Conservation (phyloP, 306 rosid genomes). For the Cajanus cajan region DNA sequence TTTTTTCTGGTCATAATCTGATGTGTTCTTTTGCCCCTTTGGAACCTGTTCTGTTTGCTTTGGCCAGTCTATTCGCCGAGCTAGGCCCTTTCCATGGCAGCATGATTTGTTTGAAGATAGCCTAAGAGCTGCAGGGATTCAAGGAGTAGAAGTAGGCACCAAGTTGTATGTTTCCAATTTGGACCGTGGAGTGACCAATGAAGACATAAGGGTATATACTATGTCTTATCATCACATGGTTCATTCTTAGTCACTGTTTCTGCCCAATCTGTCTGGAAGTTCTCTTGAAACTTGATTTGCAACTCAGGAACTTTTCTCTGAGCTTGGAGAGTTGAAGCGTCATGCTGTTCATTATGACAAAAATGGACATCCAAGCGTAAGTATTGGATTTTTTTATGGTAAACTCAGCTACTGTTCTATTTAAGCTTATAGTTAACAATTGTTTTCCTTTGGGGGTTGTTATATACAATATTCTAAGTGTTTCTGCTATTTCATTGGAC, state of each 20-base stretch:
- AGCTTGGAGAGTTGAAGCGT: constrained; percentile 87
- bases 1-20: constrained; percentile 80
- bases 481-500: not conserved
- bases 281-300: constrained; percentile 67
- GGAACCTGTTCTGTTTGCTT: constrained; percentile 77
- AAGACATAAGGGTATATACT: constrained; percentile 93
- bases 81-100: constrained; percentile 85
- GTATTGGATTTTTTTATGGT: constrained; percentile 30
- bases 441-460: not conserved
- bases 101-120: constrained; percentile 93
- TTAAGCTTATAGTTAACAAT: not conserved
- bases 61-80: constrained; percentile 89
- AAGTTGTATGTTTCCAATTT: constrained; percentile 93
- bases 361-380: constrained; percentile 85
- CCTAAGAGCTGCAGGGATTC: constrained; percentile 93
- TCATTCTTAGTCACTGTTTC: constrained; percentile 51
- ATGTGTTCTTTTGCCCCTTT: constrained; percentile 72
- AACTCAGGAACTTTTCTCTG: constrained; percentile 93
- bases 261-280: constrained; percentile 42
- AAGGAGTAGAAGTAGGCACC: constrained; percentile 85
- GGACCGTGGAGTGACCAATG: constrained; percentile 95
- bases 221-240: constrained; percentile 48
- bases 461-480: not conserved
- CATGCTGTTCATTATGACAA: constrained; percentile 90
- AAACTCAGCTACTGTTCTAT: not conserved